These are phyloP conservation scores for Candida pseudoglaebosa DNA, from an alignment of 805 yeast species.

Conservation along the genomic window DNA sequence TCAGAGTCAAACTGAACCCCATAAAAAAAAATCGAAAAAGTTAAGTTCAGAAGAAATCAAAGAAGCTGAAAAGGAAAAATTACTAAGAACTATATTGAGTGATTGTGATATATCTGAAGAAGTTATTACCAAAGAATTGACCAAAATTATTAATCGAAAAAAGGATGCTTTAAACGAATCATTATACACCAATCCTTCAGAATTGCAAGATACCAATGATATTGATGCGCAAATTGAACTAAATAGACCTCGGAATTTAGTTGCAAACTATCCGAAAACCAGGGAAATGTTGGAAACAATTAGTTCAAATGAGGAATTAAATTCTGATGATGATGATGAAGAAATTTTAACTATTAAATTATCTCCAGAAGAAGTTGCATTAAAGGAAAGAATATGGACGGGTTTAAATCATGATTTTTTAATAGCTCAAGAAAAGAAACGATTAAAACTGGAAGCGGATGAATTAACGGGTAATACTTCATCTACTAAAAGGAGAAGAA, in stretches of 20 bases:
- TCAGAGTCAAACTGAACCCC: conserved; percentile 3
- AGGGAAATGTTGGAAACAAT: conserved; percentile 48
- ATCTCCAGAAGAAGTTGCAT: conserved; percentile 60
- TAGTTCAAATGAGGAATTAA: conserved; percentile 56
- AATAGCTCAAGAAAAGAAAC: conserved; percentile 77
- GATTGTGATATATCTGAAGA: conserved; percentile 29
- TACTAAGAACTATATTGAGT: conserved; percentile 20
- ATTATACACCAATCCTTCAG: conserved; percentile 13
- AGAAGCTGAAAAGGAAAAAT: conserved; percentile 11
- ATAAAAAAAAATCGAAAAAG: neutral
- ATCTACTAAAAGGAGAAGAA: conserved; percentile 40
- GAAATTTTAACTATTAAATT: conserved; percentile 63
- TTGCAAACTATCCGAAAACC: conserved; percentile 52
- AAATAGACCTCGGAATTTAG: conserved; percentile 46
- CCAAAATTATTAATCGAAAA: conserved; percentile 20
- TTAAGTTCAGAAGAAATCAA: conserved; percentile 6
- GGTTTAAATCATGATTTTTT: conserved; percentile 84
- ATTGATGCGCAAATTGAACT: conserved; percentile 15
- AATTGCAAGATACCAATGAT: neutral
- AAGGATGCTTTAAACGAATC: conserved; percentile 16
- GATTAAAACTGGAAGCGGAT: conserved; percentile 84
- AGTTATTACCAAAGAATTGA: conserved; percentile 19
- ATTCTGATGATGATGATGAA: conserved; percentile 72
- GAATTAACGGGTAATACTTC: conserved; percentile 71
- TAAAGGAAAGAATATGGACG: conserved; percentile 86